Evolutionary conservation across 192 early-diverging fungal genomes (phyloP).

Genomic region (Powellomyces hirtus): DNA sequence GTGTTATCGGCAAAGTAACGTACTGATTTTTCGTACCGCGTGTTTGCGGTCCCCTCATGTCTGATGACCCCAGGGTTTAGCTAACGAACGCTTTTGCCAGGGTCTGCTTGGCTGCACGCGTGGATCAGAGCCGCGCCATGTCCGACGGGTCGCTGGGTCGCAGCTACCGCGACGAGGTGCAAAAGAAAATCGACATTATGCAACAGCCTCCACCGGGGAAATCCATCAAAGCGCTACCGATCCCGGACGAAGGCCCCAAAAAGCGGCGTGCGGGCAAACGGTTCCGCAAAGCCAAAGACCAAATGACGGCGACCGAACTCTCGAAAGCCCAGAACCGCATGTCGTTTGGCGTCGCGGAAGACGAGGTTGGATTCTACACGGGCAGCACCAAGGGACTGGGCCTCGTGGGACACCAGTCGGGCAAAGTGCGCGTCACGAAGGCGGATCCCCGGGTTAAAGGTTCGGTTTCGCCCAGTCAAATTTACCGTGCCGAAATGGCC

Average conservation of each 20-base stretch:
- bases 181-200: constrained; percentile 82
- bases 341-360: constrained; percentile 87
- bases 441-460: constrained; percentile 70
- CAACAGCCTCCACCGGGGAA: constrained; percentile 84
- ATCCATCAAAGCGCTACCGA: constrained; percentile 82
- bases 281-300: constrained; percentile 78
- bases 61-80: not conserved
- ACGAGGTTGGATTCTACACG: constrained; percentile 73
- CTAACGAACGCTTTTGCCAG: not conserved
- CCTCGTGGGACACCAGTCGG: constrained; percentile 71
- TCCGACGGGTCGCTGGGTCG: constrained; percentile 74
- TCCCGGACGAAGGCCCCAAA: constrained; percentile 88
- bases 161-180: constrained; percentile 73
- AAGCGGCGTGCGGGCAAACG: constrained; percentile 87
- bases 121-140: constrained; percentile 72
- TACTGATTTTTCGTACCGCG: not conserved
- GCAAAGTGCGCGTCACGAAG: constrained; percentile 72
- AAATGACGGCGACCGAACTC: constrained; percentile 80
- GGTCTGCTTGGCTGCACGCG: constrained; percentile 76
- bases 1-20: constrained; percentile 76
- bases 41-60: not conserved
- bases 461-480: too few species aligned
- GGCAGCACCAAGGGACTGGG: constrained; percentile 88
- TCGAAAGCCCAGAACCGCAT: constrained; percentile 88
- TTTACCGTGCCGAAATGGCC: too few species aligned